phyloP scores from a whole-genome alignment of 164 flowering plant species.

The Vitis cinerea region DNA sequence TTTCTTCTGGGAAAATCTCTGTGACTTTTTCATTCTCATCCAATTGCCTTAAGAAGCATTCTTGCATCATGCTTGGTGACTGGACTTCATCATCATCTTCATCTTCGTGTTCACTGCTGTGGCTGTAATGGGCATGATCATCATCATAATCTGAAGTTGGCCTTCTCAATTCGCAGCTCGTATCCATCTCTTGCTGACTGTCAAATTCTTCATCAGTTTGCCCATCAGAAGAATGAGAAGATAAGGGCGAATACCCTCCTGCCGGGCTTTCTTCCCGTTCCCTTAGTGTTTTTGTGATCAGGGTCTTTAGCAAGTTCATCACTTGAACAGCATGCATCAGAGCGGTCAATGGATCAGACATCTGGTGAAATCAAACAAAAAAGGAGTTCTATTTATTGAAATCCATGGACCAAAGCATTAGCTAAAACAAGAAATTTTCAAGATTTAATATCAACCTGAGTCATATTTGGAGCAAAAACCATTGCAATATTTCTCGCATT shows the following conservation, averaged over 20 bases:
- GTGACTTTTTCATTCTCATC: conserved; percentile 35
- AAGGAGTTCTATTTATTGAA: background rate
- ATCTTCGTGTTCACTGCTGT: conserved; percentile 38
- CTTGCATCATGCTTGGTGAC: conserved; percentile 57
- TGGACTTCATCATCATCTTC: conserved; percentile 41
- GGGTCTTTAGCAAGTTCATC: conserved; percentile 92
- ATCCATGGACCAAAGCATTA: background rate
- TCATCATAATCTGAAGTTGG: conserved; percentile 48
- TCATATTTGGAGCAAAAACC: conserved; percentile 98
- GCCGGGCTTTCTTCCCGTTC: conserved; percentile 68
- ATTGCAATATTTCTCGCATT: conserved; percentile 92
- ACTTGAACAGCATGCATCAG: conserved; percentile 99
- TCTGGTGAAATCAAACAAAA: conserved; percentile 37
- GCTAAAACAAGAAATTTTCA: background rate
- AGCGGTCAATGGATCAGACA: conserved; percentile 99
- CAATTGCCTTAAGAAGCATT: conserved; percentile 63
- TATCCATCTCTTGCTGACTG: conserved; percentile 67
- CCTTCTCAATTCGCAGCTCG: conserved; percentile 55
- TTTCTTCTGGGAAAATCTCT: conserved; percentile 20
- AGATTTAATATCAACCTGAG: conserved; percentile 53
- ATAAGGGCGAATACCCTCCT: conserved; percentile 64
- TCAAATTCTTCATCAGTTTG: conserved; percentile 54
- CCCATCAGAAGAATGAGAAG: conserved; percentile 53
- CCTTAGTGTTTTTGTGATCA: conserved; percentile 64
- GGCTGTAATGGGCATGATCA: conserved; percentile 28